Evolutionary conservation across 1,284 basidiomycete species (phyloP).

Genomic region (Microbotryum silenes-acaulis): DNA sequence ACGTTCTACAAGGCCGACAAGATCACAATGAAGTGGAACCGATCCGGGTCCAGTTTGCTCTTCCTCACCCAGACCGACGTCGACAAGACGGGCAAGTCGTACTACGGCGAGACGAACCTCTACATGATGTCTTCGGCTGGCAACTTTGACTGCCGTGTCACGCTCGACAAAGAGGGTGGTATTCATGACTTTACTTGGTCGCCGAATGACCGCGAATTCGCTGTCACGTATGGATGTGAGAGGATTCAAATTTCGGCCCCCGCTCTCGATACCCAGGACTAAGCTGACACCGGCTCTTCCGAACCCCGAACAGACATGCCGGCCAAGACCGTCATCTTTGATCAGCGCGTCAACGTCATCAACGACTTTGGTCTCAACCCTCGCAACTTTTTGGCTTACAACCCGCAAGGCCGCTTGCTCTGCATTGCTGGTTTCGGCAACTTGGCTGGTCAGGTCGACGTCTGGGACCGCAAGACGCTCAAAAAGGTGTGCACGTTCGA

Average conservation of each 20-base stretch:
- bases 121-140: constrained; percentile 93
- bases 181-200: constrained; percentile 96
- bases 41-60: constrained; percentile 62
- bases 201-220: constrained; percentile 86
- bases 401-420: constrained; percentile 83
- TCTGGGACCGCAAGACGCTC: constrained; percentile 81
- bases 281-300: neutral
- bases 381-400: constrained; percentile 88
- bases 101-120: constrained; percentile 94
- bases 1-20: constrained; percentile 96
- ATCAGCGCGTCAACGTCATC: constrained; percentile 76
- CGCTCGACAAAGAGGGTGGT: constrained; percentile 88
- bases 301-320: constrained; percentile 65
- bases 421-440: constrained; percentile 93
- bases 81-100: constrained; percentile 92
- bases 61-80: constrained; percentile 92
- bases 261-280: neutral
- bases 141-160: constrained; percentile 85
- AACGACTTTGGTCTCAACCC: constrained; percentile 86
- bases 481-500: constrained; percentile 79
- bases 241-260: neutral
- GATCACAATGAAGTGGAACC: constrained; percentile 92
- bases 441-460: constrained; percentile 82
- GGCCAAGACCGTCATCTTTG: constrained; percentile 83
- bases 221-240: constrained; percentile 87